Base-by-base conservation (phyloP, 2,329 filamentous ascomycete genomes). In the Delphinella strobiligena region DNA sequence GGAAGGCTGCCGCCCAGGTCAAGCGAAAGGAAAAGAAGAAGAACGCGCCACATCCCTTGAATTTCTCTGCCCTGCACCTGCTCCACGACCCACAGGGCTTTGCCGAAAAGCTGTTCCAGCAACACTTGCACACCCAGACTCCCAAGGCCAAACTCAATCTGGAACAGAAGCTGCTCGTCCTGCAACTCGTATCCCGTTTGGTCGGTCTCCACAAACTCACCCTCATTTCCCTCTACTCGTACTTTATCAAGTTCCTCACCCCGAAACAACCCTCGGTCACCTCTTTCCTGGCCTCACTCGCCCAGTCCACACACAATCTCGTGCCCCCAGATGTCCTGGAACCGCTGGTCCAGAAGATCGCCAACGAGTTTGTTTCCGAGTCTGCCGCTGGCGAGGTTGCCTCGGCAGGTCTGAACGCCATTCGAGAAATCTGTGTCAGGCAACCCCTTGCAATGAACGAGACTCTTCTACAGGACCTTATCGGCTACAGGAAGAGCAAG, bases 311-410 rank as follows among this genome's bases (percentile, higher is more conserved):
- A 5, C 91, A 98, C 58, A 82, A 80, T 47, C 72, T 94, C 29
- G 88, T 98, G 0, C 91, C 91, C 0, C 89, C 89, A 0, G 91
- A 98, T 67, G 82, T 80, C 0, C 69, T 98, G 9, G 88, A 96
- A 58, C 89, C 91, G 0, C 66, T 96, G 4, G 69, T 98, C 2
- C 80, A 86, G 58, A 96, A 95, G 65, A 96, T 98, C 52, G 89
- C 91, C 22, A 95, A 96, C 55, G 91, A 98, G 59, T 98, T 98
- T 55, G 89, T 98, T 2, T 94, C 87, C 0, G 91, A 98, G 63
- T 91, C 86, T 1, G 79, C 88, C 0, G 88, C 91, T 1, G 74
- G 83, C 3, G 88, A 96, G 60, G 89, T 98, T 19, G 85, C 85
- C 1, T 80, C 88, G 3, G 89, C 91, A 4, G 91, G 89, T 54